Evolutionary conservation across 768 basidiomycete species (phyloP).

Genomic region (Mycena maculata): DNA sequence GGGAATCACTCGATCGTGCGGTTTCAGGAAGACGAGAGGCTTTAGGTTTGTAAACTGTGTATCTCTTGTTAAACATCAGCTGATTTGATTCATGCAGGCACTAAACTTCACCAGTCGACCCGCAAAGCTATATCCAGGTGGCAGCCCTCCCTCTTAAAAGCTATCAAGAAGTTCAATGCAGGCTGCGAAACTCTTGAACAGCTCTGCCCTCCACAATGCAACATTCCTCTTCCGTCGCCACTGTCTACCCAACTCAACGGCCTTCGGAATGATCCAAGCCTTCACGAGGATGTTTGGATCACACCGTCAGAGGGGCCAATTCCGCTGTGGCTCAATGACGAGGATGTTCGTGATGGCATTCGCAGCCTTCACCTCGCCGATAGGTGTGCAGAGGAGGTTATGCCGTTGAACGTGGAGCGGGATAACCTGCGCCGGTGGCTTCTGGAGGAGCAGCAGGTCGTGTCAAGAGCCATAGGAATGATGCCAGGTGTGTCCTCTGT

Average conservation of each 20-base stretch:
- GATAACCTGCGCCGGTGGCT: constrained; percentile 34
- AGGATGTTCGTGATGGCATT: constrained; percentile 23
- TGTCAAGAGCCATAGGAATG: constrained; percentile 21
- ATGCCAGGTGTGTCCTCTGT: not conserved
- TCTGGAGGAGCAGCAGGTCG: not conserved
- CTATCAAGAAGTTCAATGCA: too few species aligned
- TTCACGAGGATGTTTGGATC: constrained; percentile 55
- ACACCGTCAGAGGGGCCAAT: constrained; percentile 17
- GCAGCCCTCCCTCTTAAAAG: too few species aligned
- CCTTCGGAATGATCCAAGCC: too few species aligned
- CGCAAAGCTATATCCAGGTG: too few species aligned
- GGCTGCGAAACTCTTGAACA: too few species aligned
- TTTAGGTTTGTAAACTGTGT: constrained; percentile 44
- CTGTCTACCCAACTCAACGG: too few species aligned
- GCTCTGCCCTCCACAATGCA: too few species aligned
- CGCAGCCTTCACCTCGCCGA: constrained; percentile 28
- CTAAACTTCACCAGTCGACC: too few species aligned
- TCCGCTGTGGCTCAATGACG: constrained; percentile 49
- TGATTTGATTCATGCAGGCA: not conserved
- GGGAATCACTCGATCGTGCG: constrained; percentile 41
- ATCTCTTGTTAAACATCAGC: constrained; percentile 38
- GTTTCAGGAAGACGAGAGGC: constrained; percentile 36
- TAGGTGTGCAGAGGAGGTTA: constrained; percentile 37
- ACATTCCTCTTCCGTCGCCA: too few species aligned
- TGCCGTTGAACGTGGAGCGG: constrained; percentile 28